These are phyloP conservation scores for Keithomyces neogunnii DNA, from an alignment of 2,329 filamentous ascomycete species.

Conservation along the genomic window DNA sequence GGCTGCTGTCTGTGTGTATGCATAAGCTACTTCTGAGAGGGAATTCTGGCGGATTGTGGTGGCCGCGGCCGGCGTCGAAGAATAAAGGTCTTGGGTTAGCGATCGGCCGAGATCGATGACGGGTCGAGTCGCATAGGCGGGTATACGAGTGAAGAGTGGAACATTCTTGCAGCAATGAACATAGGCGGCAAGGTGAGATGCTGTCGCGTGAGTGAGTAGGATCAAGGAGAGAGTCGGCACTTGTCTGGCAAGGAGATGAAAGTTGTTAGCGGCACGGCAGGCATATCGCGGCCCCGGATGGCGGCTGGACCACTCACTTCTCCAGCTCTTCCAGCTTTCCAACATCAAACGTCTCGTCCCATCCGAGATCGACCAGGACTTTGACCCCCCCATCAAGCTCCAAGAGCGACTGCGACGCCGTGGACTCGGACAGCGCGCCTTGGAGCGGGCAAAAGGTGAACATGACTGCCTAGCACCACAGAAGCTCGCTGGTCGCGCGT, in stretches of 20 bases:
- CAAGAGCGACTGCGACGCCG: constrained; percentile 87
- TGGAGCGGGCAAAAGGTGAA: constrained; percentile 93
- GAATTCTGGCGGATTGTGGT: constrained; percentile 69
- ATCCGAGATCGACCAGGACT: constrained; percentile 87
- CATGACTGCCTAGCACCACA: constrained; percentile 47
- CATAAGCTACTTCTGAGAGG: constrained; percentile 55
- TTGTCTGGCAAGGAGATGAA: constrained; percentile 47
- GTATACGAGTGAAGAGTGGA: constrained; percentile 82
- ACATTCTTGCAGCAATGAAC: constrained; percentile 97
- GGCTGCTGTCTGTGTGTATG: constrained; percentile 42
- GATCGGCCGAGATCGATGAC: constrained; percentile 90
- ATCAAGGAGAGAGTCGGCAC: constrained; percentile 87
- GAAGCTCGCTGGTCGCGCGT: background rate
- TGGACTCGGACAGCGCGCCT: constrained; percentile 79
- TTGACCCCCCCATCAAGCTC: constrained; percentile 97
- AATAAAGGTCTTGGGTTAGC: constrained; percentile 84
- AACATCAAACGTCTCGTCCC: constrained; percentile 86
- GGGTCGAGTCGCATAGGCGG: constrained; percentile 87
- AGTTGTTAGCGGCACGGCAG: constrained; percentile 11
- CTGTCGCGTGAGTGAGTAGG: constrained; percentile 88
- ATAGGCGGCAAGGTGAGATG: constrained; percentile 84
- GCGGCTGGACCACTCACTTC: constrained; percentile 49
- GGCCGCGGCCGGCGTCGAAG: constrained; percentile 78
- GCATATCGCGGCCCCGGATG: no score
- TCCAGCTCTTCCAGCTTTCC: constrained; percentile 80